phyloP scores from a whole-genome alignment of 768 basidiomycete species.

The Lyophyllum shimeji region DNA sequence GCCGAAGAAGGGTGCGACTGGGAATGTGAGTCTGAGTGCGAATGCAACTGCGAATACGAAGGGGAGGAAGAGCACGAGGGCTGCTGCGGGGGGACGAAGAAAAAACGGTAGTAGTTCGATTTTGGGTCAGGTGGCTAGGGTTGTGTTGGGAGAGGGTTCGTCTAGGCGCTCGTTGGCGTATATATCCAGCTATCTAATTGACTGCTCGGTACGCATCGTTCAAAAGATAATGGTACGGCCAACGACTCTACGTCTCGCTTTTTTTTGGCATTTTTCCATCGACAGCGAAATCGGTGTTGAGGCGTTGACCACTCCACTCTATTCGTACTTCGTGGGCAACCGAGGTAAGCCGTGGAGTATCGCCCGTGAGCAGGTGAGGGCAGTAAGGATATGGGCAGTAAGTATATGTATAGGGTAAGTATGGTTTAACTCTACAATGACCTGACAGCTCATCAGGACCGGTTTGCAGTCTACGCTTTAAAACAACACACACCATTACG shows the following conservation, averaged over 20 bases:
- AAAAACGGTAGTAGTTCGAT: constrained; percentile 16
- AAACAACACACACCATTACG: background rate
- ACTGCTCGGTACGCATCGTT: background rate
- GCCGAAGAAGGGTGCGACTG: constrained; percentile 15
- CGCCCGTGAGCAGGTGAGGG: too few relatives aligned
- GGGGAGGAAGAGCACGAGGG: constrained; percentile 19
- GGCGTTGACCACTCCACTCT: too few relatives aligned
- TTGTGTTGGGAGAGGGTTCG: background rate
- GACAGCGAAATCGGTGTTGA: too few relatives aligned
- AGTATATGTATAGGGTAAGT: too few relatives aligned
- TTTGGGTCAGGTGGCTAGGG: background rate
- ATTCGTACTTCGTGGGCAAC: too few relatives aligned
- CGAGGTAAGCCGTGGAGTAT: too few relatives aligned
- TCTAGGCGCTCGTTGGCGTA: background rate
- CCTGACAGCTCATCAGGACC: background rate
- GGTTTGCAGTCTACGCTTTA: background rate
- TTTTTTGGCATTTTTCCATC: too few relatives aligned
- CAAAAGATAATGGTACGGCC: too few relatives aligned
- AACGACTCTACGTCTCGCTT: too few relatives aligned
- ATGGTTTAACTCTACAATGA: background rate
- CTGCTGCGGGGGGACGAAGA: constrained; percentile 4
- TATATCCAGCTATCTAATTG: background rate
- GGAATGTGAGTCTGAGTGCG: too few relatives aligned
- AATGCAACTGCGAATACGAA: constrained; percentile 16
- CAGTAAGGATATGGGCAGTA: too few relatives aligned